Conservation (phyloP, 169 alveolate genomes). For the Babesia divergens region DNA sequence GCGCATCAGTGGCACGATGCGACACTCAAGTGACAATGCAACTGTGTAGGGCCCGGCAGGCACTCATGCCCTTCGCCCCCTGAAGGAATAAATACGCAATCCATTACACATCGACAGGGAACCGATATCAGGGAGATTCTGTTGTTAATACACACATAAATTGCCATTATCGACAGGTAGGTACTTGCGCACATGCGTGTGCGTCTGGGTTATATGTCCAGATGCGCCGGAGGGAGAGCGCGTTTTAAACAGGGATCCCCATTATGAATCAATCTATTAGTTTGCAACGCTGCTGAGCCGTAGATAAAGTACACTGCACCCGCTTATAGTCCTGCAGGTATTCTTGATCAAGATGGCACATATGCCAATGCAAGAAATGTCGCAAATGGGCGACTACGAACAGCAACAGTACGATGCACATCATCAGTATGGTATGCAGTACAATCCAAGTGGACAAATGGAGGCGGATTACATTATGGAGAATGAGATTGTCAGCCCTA, state of each 20-base stretch:
- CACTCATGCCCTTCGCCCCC: constrained; percentile 12
- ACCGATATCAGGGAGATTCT: constrained; percentile 8
- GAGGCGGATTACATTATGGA: constrained; percentile 72
- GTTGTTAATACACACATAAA: too few relatives aligned
- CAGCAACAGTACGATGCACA: constrained; percentile 34
- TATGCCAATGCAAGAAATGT: constrained; percentile 50
- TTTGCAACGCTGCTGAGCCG: too few relatives aligned
- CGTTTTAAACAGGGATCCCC: too few relatives aligned
- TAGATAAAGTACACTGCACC: neutral
- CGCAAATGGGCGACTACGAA: constrained; percentile 35
- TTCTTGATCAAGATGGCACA: constrained; percentile 37
- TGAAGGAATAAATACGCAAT: neutral
- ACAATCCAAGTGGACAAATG: constrained; percentile 54
- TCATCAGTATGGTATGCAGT: constrained; percentile 36
- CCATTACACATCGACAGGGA: constrained; percentile 33
- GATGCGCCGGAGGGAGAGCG: too few relatives aligned
- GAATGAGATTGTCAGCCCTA: constrained; percentile 71
- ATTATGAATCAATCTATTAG: too few relatives aligned
- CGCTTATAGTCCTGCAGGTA: constrained; percentile 5
- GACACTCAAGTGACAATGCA: constrained; percentile 1
- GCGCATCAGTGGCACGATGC: constrained; percentile 8
- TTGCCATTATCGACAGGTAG: constrained; percentile 20
- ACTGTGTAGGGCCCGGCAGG: constrained; percentile 33
- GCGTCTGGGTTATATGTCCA: constrained; percentile 1
- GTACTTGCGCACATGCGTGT: constrained; percentile 4